phyloP scores from a whole-genome alignment of 208 protist genomes.

The Lotmaria passim region DNA sequence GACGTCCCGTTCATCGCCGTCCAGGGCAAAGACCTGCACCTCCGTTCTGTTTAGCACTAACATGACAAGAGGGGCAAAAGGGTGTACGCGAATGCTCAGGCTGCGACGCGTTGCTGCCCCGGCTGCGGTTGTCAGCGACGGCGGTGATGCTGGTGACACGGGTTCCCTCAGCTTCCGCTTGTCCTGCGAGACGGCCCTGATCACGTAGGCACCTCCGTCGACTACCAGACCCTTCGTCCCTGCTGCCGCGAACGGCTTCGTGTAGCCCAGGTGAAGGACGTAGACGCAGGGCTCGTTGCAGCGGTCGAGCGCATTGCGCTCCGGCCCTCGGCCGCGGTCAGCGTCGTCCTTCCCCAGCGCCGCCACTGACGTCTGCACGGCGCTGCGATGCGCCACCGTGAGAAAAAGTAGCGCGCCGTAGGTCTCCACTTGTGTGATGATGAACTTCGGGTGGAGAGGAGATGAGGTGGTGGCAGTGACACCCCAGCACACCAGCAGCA shows the following conservation, averaged over 20 bases:
- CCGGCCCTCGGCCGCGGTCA: constrained; percentile 8
- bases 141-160: too few species aligned
- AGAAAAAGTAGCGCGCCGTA: constrained; percentile 44
- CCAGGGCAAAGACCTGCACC: constrained; percentile 40
- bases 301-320: constrained; percentile 22
- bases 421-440: constrained; percentile 37
- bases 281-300: constrained; percentile 35
- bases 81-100: constrained; percentile 39
- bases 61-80: constrained; percentile 44
- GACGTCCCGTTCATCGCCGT: constrained; percentile 9
- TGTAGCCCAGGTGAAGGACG: constrained; percentile 40
- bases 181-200: constrained; percentile 16
- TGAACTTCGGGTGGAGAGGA: constrained; percentile 24
- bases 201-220: constrained; percentile 35
- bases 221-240: constrained; percentile 17
- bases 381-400: constrained; percentile 29
- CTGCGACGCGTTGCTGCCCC: background rate
- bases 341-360: background rate
- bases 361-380: background rate
- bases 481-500: constrained; percentile 27
- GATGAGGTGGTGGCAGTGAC: constrained; percentile 7
- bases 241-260: constrained; percentile 27
- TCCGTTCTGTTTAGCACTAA: constrained; percentile 21
- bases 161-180: constrained; percentile 14
- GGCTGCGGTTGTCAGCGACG: background rate